Base-by-base conservation (phyloP, 768 basidiomycete genomes). In the Boletus huronensis region DNA sequence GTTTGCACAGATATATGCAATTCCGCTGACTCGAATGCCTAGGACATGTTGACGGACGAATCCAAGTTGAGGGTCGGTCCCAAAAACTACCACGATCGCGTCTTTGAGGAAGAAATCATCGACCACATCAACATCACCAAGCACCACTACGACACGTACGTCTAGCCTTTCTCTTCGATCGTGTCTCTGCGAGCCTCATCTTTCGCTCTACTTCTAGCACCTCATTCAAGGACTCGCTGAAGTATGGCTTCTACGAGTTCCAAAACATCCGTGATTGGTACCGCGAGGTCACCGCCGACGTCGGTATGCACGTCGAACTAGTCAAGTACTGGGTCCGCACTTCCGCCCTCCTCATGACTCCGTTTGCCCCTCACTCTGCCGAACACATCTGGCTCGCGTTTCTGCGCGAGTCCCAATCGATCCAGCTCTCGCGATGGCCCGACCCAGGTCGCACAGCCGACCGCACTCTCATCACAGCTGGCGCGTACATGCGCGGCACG, bases 211-310 rank as follows among this genome's bases (percentile, higher is more conserved):
- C 48, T 2, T 43, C 36, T 65, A 97, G 95, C 21, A 93, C 87
- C 55, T 84, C 90, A 70, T 99, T 90, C 84, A 99, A 98, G 74
- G 93, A 96, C 54, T 94, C 95, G 10, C 72, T 98, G 57, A 96
- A 98, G 72, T 88, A 80, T 59, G 96, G 95, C 44, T 96, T 98
- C 75, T 99, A 94, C 79, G 94, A 97, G 65, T 81, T 95, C 60
- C 93, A 98, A 70, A 87, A 82, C 47, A 79, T 85, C 2, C 89
- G 97, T 43, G 95, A 98, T 68, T 94, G 93, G 88, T 98, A 98
- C 71, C 91, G 94, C 53, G 90, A 94, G 68, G 91, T 96, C 48
- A 94, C 90, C 3, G 75, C 82, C 7, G 91, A 93, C 57, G 75
- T 86, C 46, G 92, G 93, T 28, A 97, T 98, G 93, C 95, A 98